Evolutionary conservation across 2,329 filamentous ascomycete species (phyloP).

Genomic region (Colletotrichum euphorbiae): DNA sequence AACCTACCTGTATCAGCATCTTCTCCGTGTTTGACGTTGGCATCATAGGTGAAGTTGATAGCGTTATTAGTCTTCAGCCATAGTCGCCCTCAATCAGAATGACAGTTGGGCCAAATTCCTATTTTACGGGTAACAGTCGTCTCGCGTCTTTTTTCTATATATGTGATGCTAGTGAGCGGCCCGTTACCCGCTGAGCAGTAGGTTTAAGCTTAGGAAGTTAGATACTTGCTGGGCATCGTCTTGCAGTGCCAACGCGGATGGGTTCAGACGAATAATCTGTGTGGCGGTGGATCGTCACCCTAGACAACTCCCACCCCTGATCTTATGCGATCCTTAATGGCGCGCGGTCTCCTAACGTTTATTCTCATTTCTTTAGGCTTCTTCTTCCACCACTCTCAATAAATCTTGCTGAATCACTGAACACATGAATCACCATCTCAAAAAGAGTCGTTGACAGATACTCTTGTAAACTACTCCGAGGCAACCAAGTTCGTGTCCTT

Average conservation of each 20-base stretch:
- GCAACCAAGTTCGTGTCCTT: slow-evolving; percentile 9
- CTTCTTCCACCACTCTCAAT: too few species aligned
- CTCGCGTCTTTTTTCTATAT: not conserved
- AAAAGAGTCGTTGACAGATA: not conserved
- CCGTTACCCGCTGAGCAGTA: too few species aligned
- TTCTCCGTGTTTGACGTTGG: slow-evolving; percentile 37
- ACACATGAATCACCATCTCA: too few species aligned
- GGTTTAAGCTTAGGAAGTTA: not conserved
- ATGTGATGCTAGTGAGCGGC: not conserved
- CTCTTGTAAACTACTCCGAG: too few species aligned
- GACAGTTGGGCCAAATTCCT: not conserved
- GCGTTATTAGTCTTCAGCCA: not conserved
- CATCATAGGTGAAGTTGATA: not conserved
- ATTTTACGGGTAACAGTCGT: not conserved
- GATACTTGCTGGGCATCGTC: not conserved
- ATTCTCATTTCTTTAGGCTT: too few species aligned
- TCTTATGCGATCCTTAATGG: not conserved
- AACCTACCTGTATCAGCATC: slow-evolving; percentile 35
- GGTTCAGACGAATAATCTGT: slow-evolving; percentile 6
- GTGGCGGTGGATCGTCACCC: slow-evolving; percentile 6
- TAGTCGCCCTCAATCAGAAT: not conserved
- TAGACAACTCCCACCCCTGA: not conserved
- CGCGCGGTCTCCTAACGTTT: too few species aligned
- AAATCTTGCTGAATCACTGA: too few species aligned
- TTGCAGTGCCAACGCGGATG: not conserved